Evolutionary conservation across 208 protist genomes (phyloP).

Genomic region (Crithidia bombi): DNA sequence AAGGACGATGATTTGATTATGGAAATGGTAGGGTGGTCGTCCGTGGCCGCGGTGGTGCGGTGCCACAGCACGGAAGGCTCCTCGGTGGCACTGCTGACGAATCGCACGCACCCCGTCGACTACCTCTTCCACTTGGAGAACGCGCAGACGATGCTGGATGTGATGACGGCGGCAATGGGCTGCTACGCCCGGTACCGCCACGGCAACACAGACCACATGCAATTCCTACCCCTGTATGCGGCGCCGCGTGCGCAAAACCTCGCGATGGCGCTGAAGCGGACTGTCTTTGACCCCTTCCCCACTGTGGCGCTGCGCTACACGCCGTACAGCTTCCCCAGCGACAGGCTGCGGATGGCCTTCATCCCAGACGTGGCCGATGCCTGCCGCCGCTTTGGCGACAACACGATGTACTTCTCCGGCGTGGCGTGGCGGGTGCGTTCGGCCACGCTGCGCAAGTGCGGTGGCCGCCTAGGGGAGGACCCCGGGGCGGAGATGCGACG

Average conservation of each 20-base stretch:
- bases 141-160: slow-evolving; percentile 19
- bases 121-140: slow-evolving; percentile 42
- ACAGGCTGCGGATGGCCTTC: slow-evolving; percentile 54
- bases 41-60: slow-evolving; percentile 49
- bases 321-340: slow-evolving; percentile 36
- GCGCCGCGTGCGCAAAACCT: slow-evolving; percentile 51
- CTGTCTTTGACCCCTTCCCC: slow-evolving; percentile 55
- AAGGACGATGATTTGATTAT: slow-evolving; percentile 28
- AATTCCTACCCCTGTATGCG: slow-evolving; percentile 43
- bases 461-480: slow-evolving; percentile 29
- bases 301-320: slow-evolving; percentile 59
- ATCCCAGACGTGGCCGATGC: slow-evolving; percentile 57
- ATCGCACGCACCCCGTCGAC: slow-evolving; percentile 39
- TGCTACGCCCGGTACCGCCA: slow-evolving; percentile 28
- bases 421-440: slow-evolving; percentile 67
- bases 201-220: slow-evolving; percentile 3
- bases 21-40: slow-evolving; percentile 40
- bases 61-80: slow-evolving; percentile 40
- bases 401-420: slow-evolving; percentile 75
- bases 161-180: slow-evolving; percentile 17
- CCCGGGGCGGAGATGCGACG: slow-evolving; percentile 39
- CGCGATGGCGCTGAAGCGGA: slow-evolving; percentile 43
- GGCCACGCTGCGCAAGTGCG: slow-evolving; percentile 42
- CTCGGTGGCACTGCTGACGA: slow-evolving; percentile 49
- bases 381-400: slow-evolving; percentile 71